A percentile compares a stretch with the other conserved stretches of the same genome.
Evolutionary conservation across 768 basidiomycete species (phyloP).

Genomic region (Rubroboletus satanas): DNA sequence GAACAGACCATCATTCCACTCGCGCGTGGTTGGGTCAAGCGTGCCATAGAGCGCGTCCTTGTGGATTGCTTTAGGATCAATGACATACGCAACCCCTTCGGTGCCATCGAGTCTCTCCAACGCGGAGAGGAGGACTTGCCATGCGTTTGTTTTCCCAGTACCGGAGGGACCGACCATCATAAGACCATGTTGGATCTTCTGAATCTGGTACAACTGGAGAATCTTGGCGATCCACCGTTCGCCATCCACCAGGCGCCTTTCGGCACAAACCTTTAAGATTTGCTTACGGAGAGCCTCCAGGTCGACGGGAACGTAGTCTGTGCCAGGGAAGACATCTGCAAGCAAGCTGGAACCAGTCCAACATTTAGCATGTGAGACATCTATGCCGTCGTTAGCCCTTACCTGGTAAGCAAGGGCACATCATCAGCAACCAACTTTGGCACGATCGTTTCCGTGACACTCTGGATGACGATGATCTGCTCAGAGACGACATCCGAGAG

Average conservation of each 20-base stretch:
- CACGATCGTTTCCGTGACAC: slow-evolving; percentile 97
- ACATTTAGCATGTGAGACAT: neutral
- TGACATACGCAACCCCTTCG: slow-evolving; percentile 93
- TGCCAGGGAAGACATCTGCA: slow-evolving; percentile 96
- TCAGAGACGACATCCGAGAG: slow-evolving; percentile 77
- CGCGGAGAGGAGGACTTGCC: slow-evolving; percentile 90
- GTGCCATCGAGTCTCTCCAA: slow-evolving; percentile 86
- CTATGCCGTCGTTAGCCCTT: slow-evolving; percentile 16
- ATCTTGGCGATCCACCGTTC: slow-evolving; percentile 95
- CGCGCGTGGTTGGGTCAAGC: slow-evolving; percentile 92
- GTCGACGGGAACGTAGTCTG: slow-evolving; percentile 87
- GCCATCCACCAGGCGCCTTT: slow-evolving; percentile 80
- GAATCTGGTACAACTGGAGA: slow-evolving; percentile 96
- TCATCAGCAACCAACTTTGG: slow-evolving; percentile 98
- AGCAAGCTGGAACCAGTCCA: slow-evolving; percentile 55
- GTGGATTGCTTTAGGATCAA: slow-evolving; percentile 98
- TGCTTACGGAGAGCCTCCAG: slow-evolving; percentile 81
- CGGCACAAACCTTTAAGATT: slow-evolving; percentile 81
- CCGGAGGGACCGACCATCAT: slow-evolving; percentile 99
- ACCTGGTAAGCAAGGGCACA: slow-evolving; percentile 92
- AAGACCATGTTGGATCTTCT: slow-evolving; percentile 98
- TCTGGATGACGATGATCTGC: slow-evolving; percentile 96
- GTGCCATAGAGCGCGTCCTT: slow-evolving; percentile 98
- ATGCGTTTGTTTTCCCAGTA: slow-evolving; percentile 94
- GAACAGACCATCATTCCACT: slow-evolving; percentile 99